Percentiles rank a stretch among this genome's conserved stretches.
These are phyloP conservation scores for Eleusine indica DNA, from an alignment of 176 grass and related monocot genomes.

Conservation along the genomic window DNA sequence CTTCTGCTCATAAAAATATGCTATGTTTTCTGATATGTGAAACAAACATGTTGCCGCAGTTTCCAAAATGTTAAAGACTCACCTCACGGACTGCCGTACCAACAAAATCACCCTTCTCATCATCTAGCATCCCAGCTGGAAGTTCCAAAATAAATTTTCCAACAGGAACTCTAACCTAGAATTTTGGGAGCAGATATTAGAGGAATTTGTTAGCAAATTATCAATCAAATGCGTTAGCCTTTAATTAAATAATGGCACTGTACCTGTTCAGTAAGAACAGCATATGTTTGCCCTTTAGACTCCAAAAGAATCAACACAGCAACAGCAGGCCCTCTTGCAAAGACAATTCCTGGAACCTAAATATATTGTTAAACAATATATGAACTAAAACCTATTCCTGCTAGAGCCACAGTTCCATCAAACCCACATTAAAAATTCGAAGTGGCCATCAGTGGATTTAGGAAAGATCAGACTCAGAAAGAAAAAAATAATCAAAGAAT, in stretches of 20 bases:
- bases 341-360: constrained; percentile 98
- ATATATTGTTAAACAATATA: constrained; percentile 32
- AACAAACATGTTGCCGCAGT: not conserved
- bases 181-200: constrained; percentile 13
- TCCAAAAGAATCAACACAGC: constrained; percentile 91
- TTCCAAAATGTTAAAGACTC: not conserved
- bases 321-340: constrained; percentile 87
- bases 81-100: constrained; percentile 95
- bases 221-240: not conserved
- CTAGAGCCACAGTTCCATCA: not conserved
- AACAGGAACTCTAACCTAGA: constrained; percentile 80
- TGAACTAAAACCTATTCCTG: not conserved
- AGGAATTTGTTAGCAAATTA: not conserved
- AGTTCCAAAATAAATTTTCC: constrained; percentile 85
- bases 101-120: constrained; percentile 84
- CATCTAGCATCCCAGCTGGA: constrained; percentile 95
- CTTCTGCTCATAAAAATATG: not conserved
- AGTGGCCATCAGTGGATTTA: not conserved
- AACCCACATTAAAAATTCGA: not conserved
- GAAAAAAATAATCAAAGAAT: not conserved
- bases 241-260: not conserved
- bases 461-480: not conserved
- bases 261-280: constrained; percentile 92
- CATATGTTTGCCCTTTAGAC: constrained; percentile 65
- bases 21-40: not conserved